phyloP scores from a whole-genome alignment of 805 yeast species.

The Zygotorulaspora chibaensis region DNA sequence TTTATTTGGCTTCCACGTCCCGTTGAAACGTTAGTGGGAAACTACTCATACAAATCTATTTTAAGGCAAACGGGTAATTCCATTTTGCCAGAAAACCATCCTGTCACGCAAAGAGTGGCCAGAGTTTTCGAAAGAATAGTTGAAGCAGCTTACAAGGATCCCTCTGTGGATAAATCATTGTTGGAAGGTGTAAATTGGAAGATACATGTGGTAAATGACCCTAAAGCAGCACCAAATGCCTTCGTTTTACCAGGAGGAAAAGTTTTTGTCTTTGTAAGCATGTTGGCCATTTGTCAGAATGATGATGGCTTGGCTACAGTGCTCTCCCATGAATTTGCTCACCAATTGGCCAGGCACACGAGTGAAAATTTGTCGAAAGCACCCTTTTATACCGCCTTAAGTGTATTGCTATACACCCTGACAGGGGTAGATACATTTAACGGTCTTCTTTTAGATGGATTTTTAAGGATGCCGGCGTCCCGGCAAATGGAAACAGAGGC shows the following conservation, averaged over 20 bases:
- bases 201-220: conserved; percentile 71
- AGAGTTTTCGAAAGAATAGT: conserved; percentile 62
- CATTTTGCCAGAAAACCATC: conserved; percentile 61
- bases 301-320: conserved; percentile 97
- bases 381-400: conserved; percentile 61
- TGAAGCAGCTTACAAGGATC: conserved; percentile 46
- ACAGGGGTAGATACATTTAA: conserved; percentile 56
- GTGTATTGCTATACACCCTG: conserved; percentile 50
- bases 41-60: conserved; percentile 57
- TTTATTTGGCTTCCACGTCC: conserved; percentile 67
- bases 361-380: conserved; percentile 75
- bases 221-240: conserved; percentile 85
- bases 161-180: conserved; percentile 33
- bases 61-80: conserved; percentile 47
- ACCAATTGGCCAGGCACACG: conserved; percentile 88
- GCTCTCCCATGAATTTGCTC: conserved; percentile 88
- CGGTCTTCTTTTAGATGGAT: conserved; percentile 49
- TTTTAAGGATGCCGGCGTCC: conserved; percentile 76
- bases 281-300: conserved; percentile 69
- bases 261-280: conserved; percentile 80
- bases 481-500: conserved; percentile 96
- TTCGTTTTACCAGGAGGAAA: conserved; percentile 95
- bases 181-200: conserved; percentile 53
- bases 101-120: conserved; percentile 52
- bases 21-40: conserved; percentile 61